Evolutionary conservation across 352 stramenopile species (phyloP), one percentile per base, ranked within the genome.

Genomic region (Detonula confervacea): DNA sequence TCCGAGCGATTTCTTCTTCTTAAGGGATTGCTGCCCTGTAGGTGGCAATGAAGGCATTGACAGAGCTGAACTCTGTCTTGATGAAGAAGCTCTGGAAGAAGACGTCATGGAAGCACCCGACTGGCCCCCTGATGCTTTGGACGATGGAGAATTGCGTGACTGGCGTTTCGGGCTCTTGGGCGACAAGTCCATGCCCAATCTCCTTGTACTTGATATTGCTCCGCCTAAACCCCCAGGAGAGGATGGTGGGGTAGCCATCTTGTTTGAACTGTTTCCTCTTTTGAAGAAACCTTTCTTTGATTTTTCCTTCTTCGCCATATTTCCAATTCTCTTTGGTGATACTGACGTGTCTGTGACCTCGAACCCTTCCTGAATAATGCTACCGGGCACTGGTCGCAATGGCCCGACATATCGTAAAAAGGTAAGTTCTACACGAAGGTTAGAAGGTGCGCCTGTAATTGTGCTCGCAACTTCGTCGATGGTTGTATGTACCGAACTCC

Each of bases 351-450:
- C 78, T 20, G 63, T 77, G 7, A 86, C 78, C 63, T 86, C 78
- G 57, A 82, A 80, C 27, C 78, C 78, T 76, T 87, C 68, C 59
- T 84, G 77, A 47, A 76, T 81, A 11, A 80, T 61, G 22, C 47
- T 46, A 27, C 57, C 74, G 25, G 66, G 74, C 16, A 81, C 55
- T 18, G 69, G 67, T 11, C 63, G 77, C 1, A 92, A 67, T 16
- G 83, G 83, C 22, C 89, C 89, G 64, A 86, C 73, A 27, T 94
- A 94, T 25, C 89, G 56, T 5, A 92, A 33, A 60, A 94, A 91
- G 14, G 84, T 87, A 14, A 94, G 73, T 67, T 92, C 82, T 22
- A 92, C 73, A 33, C 56, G 22, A 24, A 61, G 59, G 35, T 77
- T 56, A 37, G 81, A 57, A 9, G 64, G 52, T 14, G 76, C 77